Percentiles rank a stretch among this genome's conserved stretches.
Evolutionary conservation across 139 green algal species (phyloP).

Genomic region (Chlamydomonas sp.): DNA sequence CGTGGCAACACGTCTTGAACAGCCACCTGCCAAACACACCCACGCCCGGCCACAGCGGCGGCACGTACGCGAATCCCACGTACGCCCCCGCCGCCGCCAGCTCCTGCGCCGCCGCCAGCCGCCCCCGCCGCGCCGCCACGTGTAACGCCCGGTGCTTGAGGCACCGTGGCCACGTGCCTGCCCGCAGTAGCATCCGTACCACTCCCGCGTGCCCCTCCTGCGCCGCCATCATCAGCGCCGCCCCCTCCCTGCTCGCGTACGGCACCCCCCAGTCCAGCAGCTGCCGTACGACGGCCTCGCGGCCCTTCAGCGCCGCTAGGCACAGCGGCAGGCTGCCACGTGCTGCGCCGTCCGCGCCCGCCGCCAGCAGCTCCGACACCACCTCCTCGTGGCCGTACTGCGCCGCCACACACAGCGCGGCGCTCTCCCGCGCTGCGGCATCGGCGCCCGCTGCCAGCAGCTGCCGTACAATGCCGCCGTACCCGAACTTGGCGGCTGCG

Average conservation of each 20-base stretch:
- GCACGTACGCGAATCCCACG: neutral
- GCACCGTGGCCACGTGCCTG: neutral
- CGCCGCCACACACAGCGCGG: neutral
- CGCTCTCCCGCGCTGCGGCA: neutral
- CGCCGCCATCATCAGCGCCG: constrained; percentile 1
- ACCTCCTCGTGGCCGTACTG: neutral
- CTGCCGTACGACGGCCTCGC: neutral
- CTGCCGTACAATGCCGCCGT: neutral
- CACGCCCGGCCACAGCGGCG: neutral
- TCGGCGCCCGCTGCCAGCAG: constrained; percentile 2
- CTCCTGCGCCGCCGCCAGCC: neutral
- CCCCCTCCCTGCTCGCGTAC: neutral
- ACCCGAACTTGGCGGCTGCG: neutral
- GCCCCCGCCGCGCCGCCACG: neutral
- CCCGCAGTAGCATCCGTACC: neutral
- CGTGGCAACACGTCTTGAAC: neutral
- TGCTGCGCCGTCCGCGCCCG: neutral
- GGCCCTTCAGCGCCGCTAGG: neutral
- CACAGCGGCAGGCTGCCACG: neutral
- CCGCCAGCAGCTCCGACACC: neutral
- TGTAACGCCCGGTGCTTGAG: neutral
- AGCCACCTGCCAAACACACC: neutral
- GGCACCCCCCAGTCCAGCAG: neutral
- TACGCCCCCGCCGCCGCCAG: neutral
- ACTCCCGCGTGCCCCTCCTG: neutral